These are phyloP conservation scores for Globisporangium solare DNA, from an alignment of 352 stramenopile genomes.

Conservation along the genomic window DNA sequence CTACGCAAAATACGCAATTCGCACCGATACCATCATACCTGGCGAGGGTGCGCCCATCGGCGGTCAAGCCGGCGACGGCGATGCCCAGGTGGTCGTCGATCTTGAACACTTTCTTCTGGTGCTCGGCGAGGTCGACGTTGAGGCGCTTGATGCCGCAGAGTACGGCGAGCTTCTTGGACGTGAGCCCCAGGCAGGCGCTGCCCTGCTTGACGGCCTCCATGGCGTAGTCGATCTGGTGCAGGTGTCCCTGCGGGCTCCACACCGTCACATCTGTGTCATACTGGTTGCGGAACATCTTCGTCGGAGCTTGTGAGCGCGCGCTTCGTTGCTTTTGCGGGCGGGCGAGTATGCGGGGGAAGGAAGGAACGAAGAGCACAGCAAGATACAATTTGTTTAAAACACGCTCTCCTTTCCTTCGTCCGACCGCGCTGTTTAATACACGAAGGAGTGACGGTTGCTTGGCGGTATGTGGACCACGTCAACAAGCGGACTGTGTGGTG, in stretches of 20 bases:
- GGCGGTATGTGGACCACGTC: slow-evolving; percentile 13
- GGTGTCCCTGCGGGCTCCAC: slow-evolving; percentile 97
- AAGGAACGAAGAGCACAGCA: slow-evolving; percentile 14
- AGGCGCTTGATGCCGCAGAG: slow-evolving; percentile 85
- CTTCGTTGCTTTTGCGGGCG: slow-evolving; percentile 11
- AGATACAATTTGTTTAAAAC: slow-evolving; percentile 24
- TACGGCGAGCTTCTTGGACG: slow-evolving; percentile 92
- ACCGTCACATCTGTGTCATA: slow-evolving; percentile 99
- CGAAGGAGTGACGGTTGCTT: not conserved
- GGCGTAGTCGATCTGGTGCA: slow-evolving; percentile 98
- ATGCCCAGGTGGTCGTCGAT: slow-evolving; percentile 99
- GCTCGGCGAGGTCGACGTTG: slow-evolving; percentile 89
- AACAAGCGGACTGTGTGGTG: not conserved
- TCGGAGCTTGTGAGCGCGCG: not conserved
- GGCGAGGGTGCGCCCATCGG: slow-evolving; percentile 94
- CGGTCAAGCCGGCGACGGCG: slow-evolving; percentile 96
- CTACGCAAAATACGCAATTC: not conserved
- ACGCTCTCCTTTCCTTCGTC: slow-evolving; percentile 11
- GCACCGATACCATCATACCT: slow-evolving; percentile 20
- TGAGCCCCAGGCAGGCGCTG: slow-evolving; percentile 94
- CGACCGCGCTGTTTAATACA: slow-evolving; percentile 3
- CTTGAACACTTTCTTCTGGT: slow-evolving; percentile 99
- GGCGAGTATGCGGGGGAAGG: slow-evolving; percentile 22
- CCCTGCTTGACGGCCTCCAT: slow-evolving; percentile 96
- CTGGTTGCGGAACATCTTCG: slow-evolving; percentile 97